These are phyloP conservation scores for Cladophialophora carrionii DNA, from an alignment of 2,329 filamentous ascomycete species.

Conservation along the genomic window DNA sequence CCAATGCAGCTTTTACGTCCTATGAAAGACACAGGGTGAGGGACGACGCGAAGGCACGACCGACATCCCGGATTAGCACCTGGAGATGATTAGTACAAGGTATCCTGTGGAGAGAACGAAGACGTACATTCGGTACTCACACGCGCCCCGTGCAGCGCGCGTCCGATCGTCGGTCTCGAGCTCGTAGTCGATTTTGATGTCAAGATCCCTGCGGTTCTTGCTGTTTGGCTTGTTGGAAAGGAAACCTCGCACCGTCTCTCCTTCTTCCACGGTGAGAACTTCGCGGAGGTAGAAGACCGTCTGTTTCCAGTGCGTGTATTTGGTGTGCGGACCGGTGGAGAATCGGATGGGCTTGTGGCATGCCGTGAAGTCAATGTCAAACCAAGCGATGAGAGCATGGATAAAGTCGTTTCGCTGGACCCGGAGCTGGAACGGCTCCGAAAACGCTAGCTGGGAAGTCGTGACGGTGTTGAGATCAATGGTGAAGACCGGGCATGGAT, in stretches of 20 bases:
- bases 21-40: conserved; percentile 37
- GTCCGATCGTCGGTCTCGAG: conserved; percentile 75
- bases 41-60: neutral
- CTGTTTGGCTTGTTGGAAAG: conserved; percentile 85
- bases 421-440: conserved; percentile 72
- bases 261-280: conserved; percentile 85
- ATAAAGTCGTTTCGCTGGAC: conserved; percentile 89
- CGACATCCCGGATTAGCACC: conserved; percentile 25
- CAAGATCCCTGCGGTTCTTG: conserved; percentile 92
- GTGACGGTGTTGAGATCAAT: conserved; percentile 94
- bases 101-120: neutral
- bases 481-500: conserved; percentile 80
- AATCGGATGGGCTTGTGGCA: conserved; percentile 98
- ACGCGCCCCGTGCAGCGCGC: conserved; percentile 69
- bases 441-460: conserved; percentile 80
- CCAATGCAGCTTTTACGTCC: conserved; percentile 27
- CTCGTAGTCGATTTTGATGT: conserved; percentile 83
- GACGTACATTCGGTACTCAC: conserved; percentile 71
- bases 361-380: conserved; percentile 97
- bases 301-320: conserved; percentile 99
- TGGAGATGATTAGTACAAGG: conserved; percentile 18
- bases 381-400: conserved; percentile 96
- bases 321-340: conserved; percentile 95
- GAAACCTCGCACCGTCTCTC: conserved; percentile 74
- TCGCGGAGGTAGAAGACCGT: conserved; percentile 98